Evolutionary conservation across 768 basidiomycete species (phyloP), one percentile per base, ranked within the genome.

Genomic region (Tylopilus rubrobrunneus): DNA sequence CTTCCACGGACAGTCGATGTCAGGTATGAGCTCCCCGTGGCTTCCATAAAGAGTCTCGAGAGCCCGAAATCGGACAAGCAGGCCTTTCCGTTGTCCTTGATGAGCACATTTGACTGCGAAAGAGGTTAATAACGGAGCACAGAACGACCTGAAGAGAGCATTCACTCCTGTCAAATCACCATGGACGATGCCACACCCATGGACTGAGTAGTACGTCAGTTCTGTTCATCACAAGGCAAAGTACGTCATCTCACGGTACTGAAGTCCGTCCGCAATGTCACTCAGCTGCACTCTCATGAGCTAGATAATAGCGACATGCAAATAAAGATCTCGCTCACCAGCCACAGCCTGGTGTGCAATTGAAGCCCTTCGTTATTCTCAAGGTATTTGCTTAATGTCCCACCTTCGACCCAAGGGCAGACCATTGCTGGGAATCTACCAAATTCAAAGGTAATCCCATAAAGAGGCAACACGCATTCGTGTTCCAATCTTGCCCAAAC

Each of bases 121-220:
- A 19, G 29, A 49, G 5, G 39, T 56, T 15, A 55, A 31, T 40
- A 19, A 42, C 14, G 14, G 15, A 51, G 10, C 33, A 15, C n/a
- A 44, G 19, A 17, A 43, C 3, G 36, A 40, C 10, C 9, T 33
- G 5, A 23, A 10, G 15, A 43, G 17, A 8, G 23, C 37, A 62
- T 65, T 45, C 48, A 76, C 77, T 19, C 73, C 76, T 55, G 75
- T 76, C 21, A 79, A 65, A 46, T 80, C 77, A 1, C 77, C 77
- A 47, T 77, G 79, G 14, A 78, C 65, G 27, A 79, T 57, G 9
- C 62, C 58, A 25, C 62, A 63, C 19, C 55, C 58, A 9, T 60
- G 53, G n/a, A 63, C 62, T 63, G 25, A 2, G 4, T 0, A n/a
- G 6, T 19, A 17, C 10, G 8, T n/a, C 34, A 63, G 44, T 11